Evolutionary conservation across 352 stramenopile species (phyloP).

Genomic region (Phytophthora citricola): DNA sequence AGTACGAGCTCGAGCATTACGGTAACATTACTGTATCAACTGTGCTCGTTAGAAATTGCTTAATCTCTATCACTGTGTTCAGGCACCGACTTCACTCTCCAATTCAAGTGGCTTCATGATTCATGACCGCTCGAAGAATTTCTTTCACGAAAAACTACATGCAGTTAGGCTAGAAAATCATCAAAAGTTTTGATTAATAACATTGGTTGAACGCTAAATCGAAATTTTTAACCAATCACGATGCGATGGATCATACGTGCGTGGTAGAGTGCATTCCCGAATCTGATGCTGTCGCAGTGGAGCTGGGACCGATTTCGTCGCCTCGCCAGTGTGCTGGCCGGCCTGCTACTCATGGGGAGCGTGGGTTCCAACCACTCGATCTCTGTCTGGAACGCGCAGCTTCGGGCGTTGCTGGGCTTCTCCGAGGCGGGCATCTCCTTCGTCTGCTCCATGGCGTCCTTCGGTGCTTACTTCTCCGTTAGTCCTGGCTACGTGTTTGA

Average conservation of each 20-base stretch:
- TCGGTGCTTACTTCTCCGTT: conserved; percentile 82
- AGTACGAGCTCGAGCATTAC: conserved; percentile 5
- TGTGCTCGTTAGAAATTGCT: too few species aligned
- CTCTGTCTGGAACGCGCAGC: conserved; percentile 80
- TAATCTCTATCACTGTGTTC: background rate
- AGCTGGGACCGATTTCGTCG: conserved; percentile 37
- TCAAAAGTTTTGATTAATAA: too few species aligned
- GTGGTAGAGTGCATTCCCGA: too few species aligned
- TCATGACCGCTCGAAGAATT: too few species aligned
- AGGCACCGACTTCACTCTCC: background rate
- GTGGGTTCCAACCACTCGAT: conserved; percentile 82
- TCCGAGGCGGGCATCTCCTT: conserved; percentile 78
- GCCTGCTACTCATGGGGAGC: conserved; percentile 62
- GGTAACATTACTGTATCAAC: too few species aligned
- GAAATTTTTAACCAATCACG: conserved; percentile 2
- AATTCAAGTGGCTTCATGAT: background rate
- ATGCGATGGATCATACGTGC: too few species aligned
- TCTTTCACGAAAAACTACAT: too few species aligned
- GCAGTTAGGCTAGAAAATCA: too few species aligned
- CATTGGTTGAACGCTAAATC: too few species aligned
- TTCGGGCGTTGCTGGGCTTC: conserved; percentile 61
- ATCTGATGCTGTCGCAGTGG: background rate
- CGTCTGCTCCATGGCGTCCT: conserved; percentile 81
- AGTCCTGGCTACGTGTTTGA: conserved; percentile 73
- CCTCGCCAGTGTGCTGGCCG: conserved; percentile 56